Evolutionary conservation across 345 rosid species (phyloP).

Genomic region (Excoecaria agallocha): DNA sequence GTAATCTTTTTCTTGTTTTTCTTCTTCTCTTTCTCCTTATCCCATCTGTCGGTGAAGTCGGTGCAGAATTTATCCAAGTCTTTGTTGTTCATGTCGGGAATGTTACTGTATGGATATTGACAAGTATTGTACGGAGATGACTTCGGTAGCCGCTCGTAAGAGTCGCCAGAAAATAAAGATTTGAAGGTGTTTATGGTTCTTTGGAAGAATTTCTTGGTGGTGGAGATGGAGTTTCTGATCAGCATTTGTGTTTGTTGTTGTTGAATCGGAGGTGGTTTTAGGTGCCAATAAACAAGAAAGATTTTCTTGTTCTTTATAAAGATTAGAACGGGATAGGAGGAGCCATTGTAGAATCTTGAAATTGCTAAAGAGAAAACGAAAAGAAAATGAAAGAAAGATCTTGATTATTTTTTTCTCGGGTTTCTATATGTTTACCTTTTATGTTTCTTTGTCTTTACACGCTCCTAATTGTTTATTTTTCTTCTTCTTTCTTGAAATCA

Average conservation of each 20-base stretch:
- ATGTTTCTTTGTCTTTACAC: conserved; percentile 22
- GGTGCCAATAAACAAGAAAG: neutral
- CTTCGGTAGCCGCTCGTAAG: conserved; percentile 63
- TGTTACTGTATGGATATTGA: neutral
- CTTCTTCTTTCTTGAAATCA: neutral
- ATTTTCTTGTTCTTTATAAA: conserved; percentile 24
- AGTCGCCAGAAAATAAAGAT: conserved; percentile 45
- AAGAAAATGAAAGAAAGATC: neutral
- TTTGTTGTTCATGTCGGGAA: conserved; percentile 17
- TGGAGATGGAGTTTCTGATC: conserved; percentile 54
- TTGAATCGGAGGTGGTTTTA: too few species aligned
- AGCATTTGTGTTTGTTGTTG: conserved; percentile 31
- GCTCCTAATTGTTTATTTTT: conserved; percentile 27
- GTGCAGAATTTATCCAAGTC: conserved; percentile 36
- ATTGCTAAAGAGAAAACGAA: neutral
- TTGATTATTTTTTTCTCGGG: neutral
- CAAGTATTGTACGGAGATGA: conserved; percentile 23
- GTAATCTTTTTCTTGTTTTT: conserved; percentile 20
- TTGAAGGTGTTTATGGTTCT: conserved; percentile 52
- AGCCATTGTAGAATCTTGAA: conserved; percentile 9
- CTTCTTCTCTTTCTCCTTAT: conserved; percentile 14
- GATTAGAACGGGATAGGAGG: too few species aligned
- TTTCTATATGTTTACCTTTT: neutral
- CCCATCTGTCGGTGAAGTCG: conserved; percentile 43
- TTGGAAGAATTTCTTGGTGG: conserved; percentile 56